Evolutionary conservation across 768 basidiomycete genomes (phyloP).

Genomic region (Macrolepiota albuminosa): DNA sequence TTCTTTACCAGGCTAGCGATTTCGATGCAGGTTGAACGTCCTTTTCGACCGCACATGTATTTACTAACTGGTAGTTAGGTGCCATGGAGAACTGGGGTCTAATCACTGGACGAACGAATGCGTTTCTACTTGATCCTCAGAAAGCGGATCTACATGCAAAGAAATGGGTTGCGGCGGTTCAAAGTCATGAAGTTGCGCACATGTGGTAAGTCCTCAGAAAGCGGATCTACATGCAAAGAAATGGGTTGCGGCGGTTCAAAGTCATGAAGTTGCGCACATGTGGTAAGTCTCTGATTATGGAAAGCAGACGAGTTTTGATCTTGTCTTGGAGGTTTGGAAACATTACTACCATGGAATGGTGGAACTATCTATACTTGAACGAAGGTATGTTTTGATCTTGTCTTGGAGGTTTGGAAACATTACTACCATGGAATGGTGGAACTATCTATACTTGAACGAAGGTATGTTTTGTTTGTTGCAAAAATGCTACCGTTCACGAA

Average conservation of each 20-base stretch:
- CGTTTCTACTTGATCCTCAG: conserved; percentile 76
- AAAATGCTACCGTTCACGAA: conserved; percentile 1
- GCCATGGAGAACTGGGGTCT: conserved; percentile 96
- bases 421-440: conserved; percentile 93
- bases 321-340: conserved; percentile 71
- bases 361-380: conserved; percentile 80
- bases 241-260: conserved; percentile 69
- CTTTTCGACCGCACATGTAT: neutral
- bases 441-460: conserved; percentile 79
- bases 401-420: conserved; percentile 82
- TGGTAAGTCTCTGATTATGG: conserved; percentile 37
- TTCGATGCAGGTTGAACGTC: conserved; percentile 68
- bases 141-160: conserved; percentile 67
- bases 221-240: conserved; percentile 73
- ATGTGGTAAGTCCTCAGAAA: conserved; percentile 65
- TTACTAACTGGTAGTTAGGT: conserved; percentile 28
- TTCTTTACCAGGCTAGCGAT: conserved; percentile 55
- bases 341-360: conserved; percentile 93
- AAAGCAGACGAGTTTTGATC: neutral
- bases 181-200: conserved; percentile 85
- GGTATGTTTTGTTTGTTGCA: conserved; percentile 28
- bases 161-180: conserved; percentile 72
- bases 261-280: conserved; percentile 87
- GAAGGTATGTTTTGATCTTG: conserved; percentile 47
- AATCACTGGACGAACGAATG: conserved; percentile 84